A percentile compares a stretch with the other conserved stretches of the same genome.
Conservation (phyloP, 805 yeast species). For the Scheffersomyces coipomensis region DNA sequence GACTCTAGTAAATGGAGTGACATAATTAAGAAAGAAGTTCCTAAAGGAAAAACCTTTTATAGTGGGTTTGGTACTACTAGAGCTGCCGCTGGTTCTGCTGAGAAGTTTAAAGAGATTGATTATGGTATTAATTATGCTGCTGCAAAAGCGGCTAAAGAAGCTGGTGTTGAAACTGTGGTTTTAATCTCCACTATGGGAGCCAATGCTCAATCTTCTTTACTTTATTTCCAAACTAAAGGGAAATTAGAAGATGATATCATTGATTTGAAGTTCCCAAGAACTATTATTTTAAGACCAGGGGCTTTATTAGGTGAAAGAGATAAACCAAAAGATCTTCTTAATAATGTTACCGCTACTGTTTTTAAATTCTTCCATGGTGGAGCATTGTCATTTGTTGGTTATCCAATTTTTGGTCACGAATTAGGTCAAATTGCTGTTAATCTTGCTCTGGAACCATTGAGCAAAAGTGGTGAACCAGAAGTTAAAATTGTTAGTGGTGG, state of each 20-base stretch:
- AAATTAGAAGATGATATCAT: conserved; percentile 67
- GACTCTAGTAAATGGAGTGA: conserved; percentile 53
- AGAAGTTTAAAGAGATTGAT: conserved; percentile 68
- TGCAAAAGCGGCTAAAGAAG: conserved; percentile 71
- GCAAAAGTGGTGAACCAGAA: conserved; percentile 12
- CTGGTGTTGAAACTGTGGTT: conserved; percentile 67
- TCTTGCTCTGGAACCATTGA: conserved; percentile 25
- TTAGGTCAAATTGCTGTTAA: conserved; percentile 58
- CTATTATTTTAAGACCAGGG: conserved; percentile 81
- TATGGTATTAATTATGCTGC: conserved; percentile 66
- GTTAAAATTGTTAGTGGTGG: conserved; percentile 19
- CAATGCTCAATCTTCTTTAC: conserved; percentile 49
- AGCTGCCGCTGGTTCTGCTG: conserved; percentile 70
- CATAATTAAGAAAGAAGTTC: conserved; percentile 29
- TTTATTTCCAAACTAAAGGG: conserved; percentile 71
- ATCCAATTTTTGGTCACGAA: conserved; percentile 63
- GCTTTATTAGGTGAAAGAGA: conserved; percentile 63
- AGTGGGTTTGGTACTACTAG: conserved; percentile 77
- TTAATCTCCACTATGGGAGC: conserved; percentile 72
- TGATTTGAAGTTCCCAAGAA: conserved; percentile 62
- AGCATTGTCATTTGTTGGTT: conserved; percentile 5
- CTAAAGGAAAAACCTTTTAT: conserved; percentile 44
- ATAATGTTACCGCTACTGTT: conserved; percentile 26
- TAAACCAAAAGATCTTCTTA: conserved; percentile 35
- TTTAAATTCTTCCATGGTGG: conserved; percentile 20